Percentiles rank a stretch among this genome's conserved stretches.
These are phyloP conservation scores for Rhodotorula kratochvilovae DNA, from an alignment of 768 basidiomycete genomes.

Conservation along the genomic window DNA sequence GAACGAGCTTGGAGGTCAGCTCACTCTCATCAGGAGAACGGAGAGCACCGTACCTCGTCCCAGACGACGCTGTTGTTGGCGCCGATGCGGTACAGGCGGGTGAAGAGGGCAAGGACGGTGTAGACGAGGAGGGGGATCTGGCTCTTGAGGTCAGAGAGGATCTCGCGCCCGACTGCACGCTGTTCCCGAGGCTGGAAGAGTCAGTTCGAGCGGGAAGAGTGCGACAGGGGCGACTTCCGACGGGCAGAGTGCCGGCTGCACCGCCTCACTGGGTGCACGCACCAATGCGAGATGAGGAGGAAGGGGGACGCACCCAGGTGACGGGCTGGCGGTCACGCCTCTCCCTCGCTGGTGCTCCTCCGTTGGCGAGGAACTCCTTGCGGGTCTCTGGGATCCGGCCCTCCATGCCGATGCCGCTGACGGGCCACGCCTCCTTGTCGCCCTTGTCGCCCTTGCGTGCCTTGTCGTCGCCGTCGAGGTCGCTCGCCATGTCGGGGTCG, in stretches of 20 bases:
- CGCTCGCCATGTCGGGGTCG: background rate
- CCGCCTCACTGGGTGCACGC: too few species aligned
- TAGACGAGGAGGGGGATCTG: slow-evolving; percentile 65
- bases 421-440: slow-evolving; percentile 12
- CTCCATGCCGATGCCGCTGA: slow-evolving; percentile 39
- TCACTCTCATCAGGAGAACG: background rate
- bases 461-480: background rate
- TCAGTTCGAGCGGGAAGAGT: background rate
- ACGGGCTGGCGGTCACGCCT: background rate
- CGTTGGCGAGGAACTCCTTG: slow-evolving; percentile 24
- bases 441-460: background rate
- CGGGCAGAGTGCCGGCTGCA: background rate
- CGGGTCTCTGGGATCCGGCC: slow-evolving; percentile 24
- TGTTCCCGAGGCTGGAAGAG: background rate
- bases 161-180: slow-evolving; percentile 19
- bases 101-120: slow-evolving; percentile 90
- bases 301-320: slow-evolving; percentile 23
- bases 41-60: slow-evolving; percentile 64
- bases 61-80: slow-evolving; percentile 80
- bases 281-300: background rate
- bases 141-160: slow-evolving; percentile 9
- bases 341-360: background rate
- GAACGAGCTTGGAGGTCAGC: background rate
- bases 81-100: slow-evolving; percentile 89
- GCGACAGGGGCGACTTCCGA: background rate